Evolutionary conservation across 192 early-diverging fungal species (phyloP), one percentile per base, ranked within the genome.

Genomic region (Backusella morwellensis): DNA sequence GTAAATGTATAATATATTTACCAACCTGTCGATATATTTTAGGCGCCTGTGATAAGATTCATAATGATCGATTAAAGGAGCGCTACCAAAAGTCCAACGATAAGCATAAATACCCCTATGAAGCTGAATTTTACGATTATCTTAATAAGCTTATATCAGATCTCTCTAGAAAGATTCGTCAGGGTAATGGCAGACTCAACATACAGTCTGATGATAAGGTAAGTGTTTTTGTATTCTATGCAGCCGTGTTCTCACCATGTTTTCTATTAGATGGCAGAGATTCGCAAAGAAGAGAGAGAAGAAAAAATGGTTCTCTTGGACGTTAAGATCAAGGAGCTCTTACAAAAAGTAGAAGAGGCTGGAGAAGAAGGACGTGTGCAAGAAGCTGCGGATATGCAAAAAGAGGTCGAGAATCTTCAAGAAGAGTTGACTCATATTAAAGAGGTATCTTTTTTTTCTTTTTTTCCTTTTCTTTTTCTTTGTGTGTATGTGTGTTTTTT

Each of bases 241-340:
- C 47, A 52, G 12, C 23, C 23, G 32, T 35, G 5, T 21, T 12
- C 23, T 72, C 8, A 29, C 4, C 50, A 5, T 54, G 9, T 3
- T 50, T 32, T 7, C 17, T 4, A 6, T n/a, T 59, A 74, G 72
- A 54, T 50, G 9, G 74, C 74, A 32, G 91, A 93, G 36, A 86
- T 87, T 12, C 79, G 85, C 63, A 90, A 88, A 76, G 94, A 94
- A 44, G 93, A 96, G 79, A 89, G 90, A 76, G 93, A 96, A 68
- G 94, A 96, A 80, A 86, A 88, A 66, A 90, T 92, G 35, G 90
- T 95, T 44, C 88, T 96, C 68, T 81, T 96, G 32, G 94, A 96
- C 59, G 93, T 91, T 74, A 91, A 94, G 42, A 92, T 94, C 75
- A 91, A 92, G 74, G 88, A 88, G 42, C 80, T 90, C 29, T 80